These are phyloP conservation scores for Phaeotremella fagi DNA, from an alignment of 768 basidiomycete genomes.

Conservation along the genomic window DNA sequence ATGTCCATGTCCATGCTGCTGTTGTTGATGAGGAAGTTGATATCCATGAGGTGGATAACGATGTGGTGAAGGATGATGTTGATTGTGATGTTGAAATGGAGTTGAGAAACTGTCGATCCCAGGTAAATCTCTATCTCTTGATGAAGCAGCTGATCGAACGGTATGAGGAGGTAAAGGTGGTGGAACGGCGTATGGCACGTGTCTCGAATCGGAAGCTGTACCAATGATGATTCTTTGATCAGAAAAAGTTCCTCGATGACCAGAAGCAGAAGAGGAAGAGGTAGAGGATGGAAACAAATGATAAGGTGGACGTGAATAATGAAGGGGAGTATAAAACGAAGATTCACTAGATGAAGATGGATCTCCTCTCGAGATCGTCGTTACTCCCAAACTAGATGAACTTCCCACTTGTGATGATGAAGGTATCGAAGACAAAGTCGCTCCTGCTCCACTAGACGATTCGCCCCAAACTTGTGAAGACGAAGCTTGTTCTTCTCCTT, in stretches of 20 bases:
- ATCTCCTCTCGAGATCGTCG: background rate
- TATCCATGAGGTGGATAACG: no score
- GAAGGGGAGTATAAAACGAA: background rate
- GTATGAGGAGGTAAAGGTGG: conserved; percentile 1
- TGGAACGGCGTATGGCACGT: background rate
- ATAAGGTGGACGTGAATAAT: background rate
- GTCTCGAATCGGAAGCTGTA: background rate
- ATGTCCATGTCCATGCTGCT: no score
- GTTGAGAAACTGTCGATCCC: no score
- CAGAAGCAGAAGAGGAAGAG: background rate
- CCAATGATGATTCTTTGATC: background rate
- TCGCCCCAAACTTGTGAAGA: no score
- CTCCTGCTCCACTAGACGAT: background rate
- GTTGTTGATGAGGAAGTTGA: no score
- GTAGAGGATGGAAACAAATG: background rate
- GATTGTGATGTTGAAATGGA: no score
- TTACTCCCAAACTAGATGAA: background rate
- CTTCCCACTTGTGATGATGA: background rate
- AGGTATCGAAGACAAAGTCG: background rate
- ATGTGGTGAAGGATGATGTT: no score
- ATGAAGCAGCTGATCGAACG: background rate
- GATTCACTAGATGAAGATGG: conserved; percentile 1
- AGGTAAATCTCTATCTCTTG: background rate
- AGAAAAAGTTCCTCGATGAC: background rate
- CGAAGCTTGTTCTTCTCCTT: conserved; percentile 8